Conservation (phyloP, 768 basidiomycete species). For the Megacollybia marginata region DNA sequence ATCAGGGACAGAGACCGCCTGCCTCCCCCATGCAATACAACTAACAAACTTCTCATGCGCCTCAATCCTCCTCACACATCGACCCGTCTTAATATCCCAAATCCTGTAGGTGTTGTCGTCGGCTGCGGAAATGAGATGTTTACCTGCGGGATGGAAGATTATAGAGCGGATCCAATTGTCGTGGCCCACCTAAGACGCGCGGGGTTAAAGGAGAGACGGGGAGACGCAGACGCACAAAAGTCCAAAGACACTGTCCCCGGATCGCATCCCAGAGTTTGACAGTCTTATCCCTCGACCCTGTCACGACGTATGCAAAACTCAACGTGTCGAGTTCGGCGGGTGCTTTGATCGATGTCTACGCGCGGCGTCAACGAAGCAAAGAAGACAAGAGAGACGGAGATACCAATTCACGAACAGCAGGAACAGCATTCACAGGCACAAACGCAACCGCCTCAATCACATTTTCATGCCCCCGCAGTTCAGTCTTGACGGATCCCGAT, state of each 20-base stretch:
- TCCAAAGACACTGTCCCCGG: slow-evolving; percentile 56
- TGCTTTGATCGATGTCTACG: neutral
- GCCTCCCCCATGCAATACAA: slow-evolving; percentile 53
- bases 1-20: slow-evolving; percentile 12
- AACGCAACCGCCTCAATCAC: slow-evolving; percentile 61
- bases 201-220: neutral
- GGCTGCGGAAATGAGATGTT: slow-evolving; percentile 59
- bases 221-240: slow-evolving; percentile 32
- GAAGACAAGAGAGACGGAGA: slow-evolving; percentile 4
- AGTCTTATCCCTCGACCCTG: slow-evolving; percentile 66
- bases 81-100: slow-evolving; percentile 63
- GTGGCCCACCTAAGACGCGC: slow-evolving; percentile 32
- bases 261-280: slow-evolving; percentile 70
- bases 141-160: slow-evolving; percentile 65
- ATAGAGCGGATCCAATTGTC: slow-evolving; percentile 70
- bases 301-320: slow-evolving; percentile 32
- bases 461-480: slow-evolving; percentile 68
- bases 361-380: slow-evolving; percentile 25
- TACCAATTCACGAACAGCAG: slow-evolving; percentile 56
- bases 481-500: slow-evolving; percentile 55
- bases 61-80: slow-evolving; percentile 60
- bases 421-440: slow-evolving; percentile 49
- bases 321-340: neutral
- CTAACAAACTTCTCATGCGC: slow-evolving; percentile 57
- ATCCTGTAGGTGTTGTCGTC: slow-evolving; percentile 70